A percentile compares a stretch with the other conserved stretches of the same genome.
These are phyloP conservation scores for Zymoseptoria brevis DNA, from an alignment of 2,329 filamentous ascomycete species.

Conservation along the genomic window DNA sequence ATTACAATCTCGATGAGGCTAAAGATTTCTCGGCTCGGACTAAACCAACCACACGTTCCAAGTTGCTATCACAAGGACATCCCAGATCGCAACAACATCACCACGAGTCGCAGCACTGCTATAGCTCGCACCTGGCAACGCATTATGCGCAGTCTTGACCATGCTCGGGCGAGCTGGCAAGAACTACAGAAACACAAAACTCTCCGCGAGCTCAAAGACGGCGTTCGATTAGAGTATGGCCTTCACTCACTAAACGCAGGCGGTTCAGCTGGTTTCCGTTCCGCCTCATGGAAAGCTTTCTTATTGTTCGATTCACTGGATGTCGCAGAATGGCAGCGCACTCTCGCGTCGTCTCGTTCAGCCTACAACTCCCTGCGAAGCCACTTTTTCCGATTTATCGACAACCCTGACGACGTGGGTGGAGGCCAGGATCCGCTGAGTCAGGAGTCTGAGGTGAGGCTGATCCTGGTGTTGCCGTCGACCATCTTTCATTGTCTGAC, in stretches of 20 bases:
- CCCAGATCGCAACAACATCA: neutral
- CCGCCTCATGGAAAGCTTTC: constrained; percentile 90
- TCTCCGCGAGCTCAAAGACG: constrained; percentile 25
- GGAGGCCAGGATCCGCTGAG: constrained; percentile 67
- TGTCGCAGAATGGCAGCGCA: constrained; percentile 58
- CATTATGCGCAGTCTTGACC: constrained; percentile 28
- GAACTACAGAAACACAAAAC: constrained; percentile 21
- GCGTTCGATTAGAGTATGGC: constrained; percentile 22
- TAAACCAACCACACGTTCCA: neutral
- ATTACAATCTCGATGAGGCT: neutral
- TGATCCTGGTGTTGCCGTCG: constrained; percentile 1
- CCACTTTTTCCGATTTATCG: constrained; percentile 72
- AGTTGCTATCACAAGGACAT: neutral
- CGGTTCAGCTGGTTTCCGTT: constrained; percentile 55
- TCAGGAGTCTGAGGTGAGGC: constrained; percentile 62
- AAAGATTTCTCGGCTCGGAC: neutral
- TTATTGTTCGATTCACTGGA: constrained; percentile 65
- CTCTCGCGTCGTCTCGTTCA: constrained; percentile 59
- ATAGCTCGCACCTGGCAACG: neutral
- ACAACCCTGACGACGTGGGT: constrained; percentile 72
- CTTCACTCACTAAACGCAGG: constrained; percentile 13
- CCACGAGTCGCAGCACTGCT: neutral
- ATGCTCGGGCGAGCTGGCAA: constrained; percentile 28
- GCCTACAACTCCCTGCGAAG: constrained; percentile 65
- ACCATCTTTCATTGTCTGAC: constrained; percentile 18